Base-by-base conservation (phyloP, 768 basidiomycete genomes). In the Gloeostereum incarnatum region DNA sequence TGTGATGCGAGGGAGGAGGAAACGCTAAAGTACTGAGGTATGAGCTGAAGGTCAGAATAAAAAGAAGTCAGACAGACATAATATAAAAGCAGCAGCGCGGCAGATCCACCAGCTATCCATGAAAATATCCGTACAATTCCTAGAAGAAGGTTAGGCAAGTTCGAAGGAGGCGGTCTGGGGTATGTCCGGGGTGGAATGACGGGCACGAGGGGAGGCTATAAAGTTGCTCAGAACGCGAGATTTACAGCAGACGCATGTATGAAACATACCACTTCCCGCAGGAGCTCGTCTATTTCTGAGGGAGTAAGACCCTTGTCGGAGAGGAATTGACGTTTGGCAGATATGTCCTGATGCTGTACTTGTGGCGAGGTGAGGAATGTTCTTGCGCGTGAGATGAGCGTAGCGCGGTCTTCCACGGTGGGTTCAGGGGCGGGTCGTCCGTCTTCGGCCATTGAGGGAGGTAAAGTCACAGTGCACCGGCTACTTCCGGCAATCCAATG, bases 81-180 rank as follows among this genome's bases (percentile, higher is more conserved):
- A 58, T 84, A 87, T 32, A 81, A 47, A 36, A 84, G 61, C 11
- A 80, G 49, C 8, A 81, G 51, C 1, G 66, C 56, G 1, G 75
- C 70, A 31, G 79, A 77, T 7, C 79, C 69, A 4, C 85, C 80
- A 1, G 69, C 63, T 40, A 83, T 50, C 86, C 83, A 88, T 5
- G 61, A 59, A 22, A 70, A 54, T 23, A 73, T 49, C 36, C 67
- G 58, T 24, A 59, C 50, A 6, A 63, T 49, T 5, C 67, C 71
- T 10, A 61, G 43, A 22, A 74, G 58, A 21, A 75, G 53, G 31
- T 58, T 55, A 1, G 71, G 72, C 3, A 74, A 50, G 33, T 57
- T 61, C 4, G 72, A 74, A 6, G 72, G 70, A 2, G 64, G 60
- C n/a, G 56, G 66, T 26, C 58, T 60, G 6, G 72, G 72, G 44